phyloP scores from a whole-genome alignment of 1,284 basidiomycete genomes.

The Volvariella surrecta region DNA sequence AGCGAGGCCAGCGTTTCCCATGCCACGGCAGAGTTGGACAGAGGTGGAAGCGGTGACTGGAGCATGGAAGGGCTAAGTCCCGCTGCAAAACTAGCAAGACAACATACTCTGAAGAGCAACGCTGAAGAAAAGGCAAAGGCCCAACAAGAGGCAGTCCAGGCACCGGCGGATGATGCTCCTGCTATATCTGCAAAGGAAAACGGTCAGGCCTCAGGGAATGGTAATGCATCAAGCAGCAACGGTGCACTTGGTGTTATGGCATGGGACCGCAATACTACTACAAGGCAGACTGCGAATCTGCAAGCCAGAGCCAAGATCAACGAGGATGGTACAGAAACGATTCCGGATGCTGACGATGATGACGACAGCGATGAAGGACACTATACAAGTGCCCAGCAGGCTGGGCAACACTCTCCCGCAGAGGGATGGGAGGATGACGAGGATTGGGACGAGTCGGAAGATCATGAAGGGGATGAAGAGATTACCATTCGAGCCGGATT shows the following conservation, averaged over 20 bases:
- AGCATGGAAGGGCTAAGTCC: conserved; percentile 78
- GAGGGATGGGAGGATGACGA: conserved; percentile 72
- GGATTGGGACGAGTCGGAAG: conserved; percentile 44
- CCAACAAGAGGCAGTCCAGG: conserved; percentile 36
- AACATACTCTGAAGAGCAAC: conserved; percentile 81
- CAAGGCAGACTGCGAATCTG: conserved; percentile 33
- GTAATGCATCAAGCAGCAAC: conserved; percentile 7
- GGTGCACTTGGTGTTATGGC: conserved; percentile 42
- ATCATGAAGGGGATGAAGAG: conserved; percentile 65
- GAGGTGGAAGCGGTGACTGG: conserved; percentile 41
- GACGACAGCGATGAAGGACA: conserved; percentile 54
- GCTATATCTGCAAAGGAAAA: conserved; percentile 17
- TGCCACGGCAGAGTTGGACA: conserved; percentile 82
- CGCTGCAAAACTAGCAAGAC: conserved; percentile 84
- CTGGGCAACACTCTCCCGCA: conserved; percentile 27
- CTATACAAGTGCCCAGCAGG: conserved; percentile 23
- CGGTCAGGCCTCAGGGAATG: conserved; percentile 10
- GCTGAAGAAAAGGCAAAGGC: conserved; percentile 72
- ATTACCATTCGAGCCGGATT: conserved; percentile 58
- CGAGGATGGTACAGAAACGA: conserved; percentile 60
- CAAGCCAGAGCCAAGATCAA: conserved; percentile 41
- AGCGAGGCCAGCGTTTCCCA: conserved; percentile 75
- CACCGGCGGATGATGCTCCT: conserved; percentile 22
- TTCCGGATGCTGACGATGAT: conserved; percentile 45
- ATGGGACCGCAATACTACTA: conserved; percentile 79